These are phyloP conservation scores for Myxozyma udenii DNA, from an alignment of 805 yeast genomes.

Conservation along the genomic window DNA sequence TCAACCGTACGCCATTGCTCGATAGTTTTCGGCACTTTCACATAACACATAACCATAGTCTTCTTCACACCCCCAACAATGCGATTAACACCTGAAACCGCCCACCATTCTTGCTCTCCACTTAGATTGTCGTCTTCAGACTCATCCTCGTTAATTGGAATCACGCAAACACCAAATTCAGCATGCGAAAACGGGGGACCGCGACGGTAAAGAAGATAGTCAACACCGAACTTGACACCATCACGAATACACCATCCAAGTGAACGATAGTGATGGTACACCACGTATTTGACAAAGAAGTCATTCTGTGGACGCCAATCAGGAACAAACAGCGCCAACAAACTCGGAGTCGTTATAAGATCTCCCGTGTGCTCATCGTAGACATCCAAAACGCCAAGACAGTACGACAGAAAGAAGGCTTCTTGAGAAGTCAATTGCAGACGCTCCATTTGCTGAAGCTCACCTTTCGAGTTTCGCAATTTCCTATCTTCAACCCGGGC, in stretches of 20 bases:
- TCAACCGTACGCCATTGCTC: constrained; percentile 35
- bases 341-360: constrained; percentile 8
- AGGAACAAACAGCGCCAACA: constrained; percentile 27
- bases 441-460: constrained; percentile 38
- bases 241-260: constrained; percentile 92
- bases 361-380: constrained; percentile 28
- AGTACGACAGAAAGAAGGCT: constrained; percentile 63
- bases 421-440: constrained; percentile 76
- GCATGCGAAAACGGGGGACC: constrained; percentile 98
- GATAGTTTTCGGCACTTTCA: constrained; percentile 50
- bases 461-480: constrained; percentile 34
- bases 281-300: constrained; percentile 60
- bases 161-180: constrained; percentile 65
- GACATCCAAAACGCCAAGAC: constrained; percentile 50
- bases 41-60: constrained; percentile 64
- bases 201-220: constrained; percentile 71
- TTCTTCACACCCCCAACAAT: constrained; percentile 87
- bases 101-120: constrained; percentile 47
- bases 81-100: constrained; percentile 68
- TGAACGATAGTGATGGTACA: constrained; percentile 81
- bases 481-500: constrained; percentile 43
- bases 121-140: constrained; percentile 32
- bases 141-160: constrained; percentile 41
- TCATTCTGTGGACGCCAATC: constrained; percentile 39
- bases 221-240: constrained; percentile 91